Base-by-base conservation (phyloP, 768 basidiomycete genomes). In the Podaxis sp. region DNA sequence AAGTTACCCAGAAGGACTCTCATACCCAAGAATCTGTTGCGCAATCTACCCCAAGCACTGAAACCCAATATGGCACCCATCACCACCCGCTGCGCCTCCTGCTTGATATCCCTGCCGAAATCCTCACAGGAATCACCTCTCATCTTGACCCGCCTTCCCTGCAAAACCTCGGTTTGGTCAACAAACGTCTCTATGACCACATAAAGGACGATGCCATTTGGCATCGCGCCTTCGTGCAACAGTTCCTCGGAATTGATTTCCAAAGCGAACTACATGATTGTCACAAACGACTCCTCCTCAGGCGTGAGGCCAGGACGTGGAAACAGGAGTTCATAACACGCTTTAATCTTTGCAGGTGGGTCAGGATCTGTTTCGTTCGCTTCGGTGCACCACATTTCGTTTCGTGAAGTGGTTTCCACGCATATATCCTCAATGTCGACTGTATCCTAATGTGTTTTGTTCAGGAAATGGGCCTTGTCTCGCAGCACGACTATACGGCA, bases 151-250 rank as follows among this genome's bases (percentile, higher is more conserved):
- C 90, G 0, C 80, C 77, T 1, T 79, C 84, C 3, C 82, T 95
- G 37, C 70, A 86, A 49, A 74, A 81, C 1, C 83, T 95, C 66
- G 79, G 80, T 22, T 70, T 74, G 66, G 84, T 87, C 63, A 82
- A 80, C 74, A 76, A 72, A 52, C 70, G 69, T 63, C 78, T 92
- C 60, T 78, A 81, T 70, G 76, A 81, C 65, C 91, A 92, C 80
- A 76, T 92, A 80, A 82, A 82, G 59, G 82, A 90, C 68, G 92
- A 95, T 64, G 87, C 84, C 69, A 93, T 90, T 38, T 95, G 92
- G 92, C 80, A 83, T 56, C 78, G 85, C 22, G 92, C 93, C 30
- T 91, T 91, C 73, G 76, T 86, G 64, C 83, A 78, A 57, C 87
- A 88, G 71, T 87, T 86, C 69, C 71, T 92, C 49, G 86, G 84